Evolutionary conservation across 2,329 filamentous ascomycete genomes (phyloP).

Genomic region (Fusarium lyarnte): DNA sequence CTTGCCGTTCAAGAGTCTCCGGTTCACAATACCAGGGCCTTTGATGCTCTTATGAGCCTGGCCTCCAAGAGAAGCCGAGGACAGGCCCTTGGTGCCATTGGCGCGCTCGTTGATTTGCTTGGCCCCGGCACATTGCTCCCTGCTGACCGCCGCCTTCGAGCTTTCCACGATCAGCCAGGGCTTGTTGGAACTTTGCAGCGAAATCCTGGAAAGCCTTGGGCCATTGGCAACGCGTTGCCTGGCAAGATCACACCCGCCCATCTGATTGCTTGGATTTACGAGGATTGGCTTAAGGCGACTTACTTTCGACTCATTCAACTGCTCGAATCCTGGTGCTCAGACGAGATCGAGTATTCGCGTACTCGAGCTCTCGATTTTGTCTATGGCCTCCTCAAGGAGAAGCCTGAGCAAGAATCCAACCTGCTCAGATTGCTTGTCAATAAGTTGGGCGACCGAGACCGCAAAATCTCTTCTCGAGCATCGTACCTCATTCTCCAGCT

Average conservation of each 20-base stretch:
- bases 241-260: conserved; percentile 78
- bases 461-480: conserved; percentile 92
- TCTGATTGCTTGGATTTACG: conserved; percentile 88
- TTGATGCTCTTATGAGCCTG: conserved; percentile 83
- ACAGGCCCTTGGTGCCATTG: conserved; percentile 91
- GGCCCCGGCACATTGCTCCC: conserved; percentile 89
- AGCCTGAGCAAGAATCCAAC: conserved; percentile 97
- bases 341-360: conserved; percentile 94
- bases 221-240: conserved; percentile 74
- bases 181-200: conserved; percentile 77
- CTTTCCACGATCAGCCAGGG: conserved; percentile 82
- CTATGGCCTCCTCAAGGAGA: conserved; percentile 90
- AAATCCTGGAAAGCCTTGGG: conserved; percentile 69
- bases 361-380: conserved; percentile 90
- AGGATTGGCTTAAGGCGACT: conserved; percentile 93
- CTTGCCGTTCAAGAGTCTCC: conserved; percentile 96
- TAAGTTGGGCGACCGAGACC: conserved; percentile 94
- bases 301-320: conserved; percentile 95
- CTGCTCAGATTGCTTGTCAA: conserved; percentile 90
- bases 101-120: conserved; percentile 92
- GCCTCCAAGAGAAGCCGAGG: conserved; percentile 94
- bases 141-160: conserved; percentile 79
- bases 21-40: conserved; percentile 87
- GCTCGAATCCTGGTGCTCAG: conserved; percentile 90
- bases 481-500: conserved; percentile 95